phyloP scores from a whole-genome alignment of 345 rosid species.

The Camelina hispida region DNA sequence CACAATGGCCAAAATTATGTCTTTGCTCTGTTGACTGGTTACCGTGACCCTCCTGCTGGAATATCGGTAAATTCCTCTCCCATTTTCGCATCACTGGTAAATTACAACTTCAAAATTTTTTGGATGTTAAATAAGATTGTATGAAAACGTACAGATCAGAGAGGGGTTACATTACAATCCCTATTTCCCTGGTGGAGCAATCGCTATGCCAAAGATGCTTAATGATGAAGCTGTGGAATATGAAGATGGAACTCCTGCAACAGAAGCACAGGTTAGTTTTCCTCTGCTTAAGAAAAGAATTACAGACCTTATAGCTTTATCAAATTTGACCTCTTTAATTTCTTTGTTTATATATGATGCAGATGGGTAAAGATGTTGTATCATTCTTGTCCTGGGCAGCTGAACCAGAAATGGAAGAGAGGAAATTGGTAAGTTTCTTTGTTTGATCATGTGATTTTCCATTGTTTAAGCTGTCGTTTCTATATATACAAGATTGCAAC shows the following conservation, averaged over 20 bases:
- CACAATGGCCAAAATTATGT: constrained; percentile 98
- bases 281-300: neutral
- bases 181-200: constrained; percentile 97
- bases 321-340: neutral
- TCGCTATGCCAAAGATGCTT: constrained; percentile 99
- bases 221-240: constrained; percentile 95
- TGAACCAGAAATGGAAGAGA: constrained; percentile 99
- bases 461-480: neutral
- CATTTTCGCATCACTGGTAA: neutral
- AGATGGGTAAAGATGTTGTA: constrained; percentile 99
- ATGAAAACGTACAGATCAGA: constrained; percentile 60
- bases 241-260: constrained; percentile 93
- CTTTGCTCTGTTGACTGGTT: constrained; percentile 91
- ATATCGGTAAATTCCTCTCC: constrained; percentile 58
- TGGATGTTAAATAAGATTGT: neutral
- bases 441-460: constrained; percentile 7
- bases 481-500: constrained; percentile 10
- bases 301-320: neutral
- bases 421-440: constrained; percentile 69
- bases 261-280: constrained; percentile 84
- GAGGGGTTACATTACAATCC: constrained; percentile 97
- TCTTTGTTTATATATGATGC: constrained; percentile 15
- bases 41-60: constrained; percentile 98
- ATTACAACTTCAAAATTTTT: neutral
- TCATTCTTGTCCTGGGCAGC: constrained; percentile 96